Conservation (phyloP, 73 alveolate genomes). For the Paramecium pentaurelia region DNA sequence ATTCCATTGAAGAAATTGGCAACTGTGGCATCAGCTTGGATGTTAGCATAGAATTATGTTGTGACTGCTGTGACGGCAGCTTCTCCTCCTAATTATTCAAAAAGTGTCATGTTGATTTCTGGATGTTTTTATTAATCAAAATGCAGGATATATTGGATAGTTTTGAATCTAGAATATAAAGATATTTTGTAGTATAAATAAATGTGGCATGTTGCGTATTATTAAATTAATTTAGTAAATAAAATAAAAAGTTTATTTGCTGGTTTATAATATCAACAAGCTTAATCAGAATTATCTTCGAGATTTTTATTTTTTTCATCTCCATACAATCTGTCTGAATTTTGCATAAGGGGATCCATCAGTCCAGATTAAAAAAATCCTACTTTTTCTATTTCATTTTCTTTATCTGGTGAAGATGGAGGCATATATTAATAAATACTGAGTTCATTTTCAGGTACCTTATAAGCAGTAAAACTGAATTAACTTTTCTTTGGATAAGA, state of each 20-base stretch:
- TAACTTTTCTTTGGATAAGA: neutral
- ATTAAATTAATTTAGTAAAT: neutral
- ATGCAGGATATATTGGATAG: neutral
- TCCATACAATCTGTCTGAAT: neutral
- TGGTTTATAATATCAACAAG: neutral
- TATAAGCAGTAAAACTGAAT: neutral
- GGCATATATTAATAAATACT: neutral
- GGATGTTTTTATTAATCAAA: neutral
- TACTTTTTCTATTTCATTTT: neutral
- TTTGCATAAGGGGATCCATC: neutral
- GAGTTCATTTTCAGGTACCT: neutral
- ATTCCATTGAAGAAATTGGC: conserved; percentile 67
- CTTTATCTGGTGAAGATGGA: neutral
- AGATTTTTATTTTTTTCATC: neutral
- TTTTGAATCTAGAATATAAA: neutral
- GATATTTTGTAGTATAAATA: neutral
- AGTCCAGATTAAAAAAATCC: neutral
- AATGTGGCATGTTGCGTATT: neutral
- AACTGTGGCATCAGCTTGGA: conserved; percentile 67
- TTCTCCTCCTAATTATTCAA: conserved; percentile 69
- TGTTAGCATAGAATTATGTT: conserved; percentile 60
- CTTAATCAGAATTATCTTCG: neutral
- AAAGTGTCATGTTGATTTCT: neutral
- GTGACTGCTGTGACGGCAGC: conserved; percentile 65
- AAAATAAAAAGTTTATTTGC: neutral